These are phyloP conservation scores for Cyberlindnera maritima DNA, from an alignment of 805 yeast genomes.

Conservation along the genomic window DNA sequence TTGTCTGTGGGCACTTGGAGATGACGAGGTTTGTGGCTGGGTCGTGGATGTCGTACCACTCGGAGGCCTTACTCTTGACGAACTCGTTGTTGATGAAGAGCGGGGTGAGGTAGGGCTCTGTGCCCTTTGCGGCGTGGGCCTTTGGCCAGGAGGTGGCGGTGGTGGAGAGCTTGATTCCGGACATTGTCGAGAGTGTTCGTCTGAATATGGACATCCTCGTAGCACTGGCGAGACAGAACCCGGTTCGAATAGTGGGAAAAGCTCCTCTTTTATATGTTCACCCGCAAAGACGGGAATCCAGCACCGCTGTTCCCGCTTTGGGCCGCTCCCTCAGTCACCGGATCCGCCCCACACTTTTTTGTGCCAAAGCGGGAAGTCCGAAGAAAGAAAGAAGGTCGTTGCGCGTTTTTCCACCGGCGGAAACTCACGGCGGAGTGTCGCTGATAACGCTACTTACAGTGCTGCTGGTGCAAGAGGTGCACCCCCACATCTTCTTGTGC, in stretches of 20 bases:
- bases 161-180: conserved; percentile 29
- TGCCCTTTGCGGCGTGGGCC: conserved; percentile 33
- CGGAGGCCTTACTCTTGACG: conserved; percentile 42
- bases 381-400: too few species aligned
- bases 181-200: conserved; percentile 2
- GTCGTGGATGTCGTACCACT: conserved; percentile 68
- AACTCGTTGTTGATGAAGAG: conserved; percentile 45
- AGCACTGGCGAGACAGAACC: too few species aligned
- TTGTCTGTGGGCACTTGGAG: conserved; percentile 66
- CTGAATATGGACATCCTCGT: neutral
- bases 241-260: too few species aligned
- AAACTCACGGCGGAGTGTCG: neutral
- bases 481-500: too few species aligned
- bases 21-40: conserved; percentile 70
- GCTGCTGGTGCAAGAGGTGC: too few species aligned
- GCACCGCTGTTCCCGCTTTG: neutral
- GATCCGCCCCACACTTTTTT: neutral
- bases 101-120: conserved; percentile 49
- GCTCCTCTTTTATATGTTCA: neutral
- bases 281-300: neutral
- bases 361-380: neutral
- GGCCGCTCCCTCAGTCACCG: conserved; percentile 1
- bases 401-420: neutral
- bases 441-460: too few species aligned
- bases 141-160: conserved; percentile 39